phyloP scores from a whole-genome alignment of 2,329 filamentous ascomycete species.

The Paecilomyces niveus region DNA sequence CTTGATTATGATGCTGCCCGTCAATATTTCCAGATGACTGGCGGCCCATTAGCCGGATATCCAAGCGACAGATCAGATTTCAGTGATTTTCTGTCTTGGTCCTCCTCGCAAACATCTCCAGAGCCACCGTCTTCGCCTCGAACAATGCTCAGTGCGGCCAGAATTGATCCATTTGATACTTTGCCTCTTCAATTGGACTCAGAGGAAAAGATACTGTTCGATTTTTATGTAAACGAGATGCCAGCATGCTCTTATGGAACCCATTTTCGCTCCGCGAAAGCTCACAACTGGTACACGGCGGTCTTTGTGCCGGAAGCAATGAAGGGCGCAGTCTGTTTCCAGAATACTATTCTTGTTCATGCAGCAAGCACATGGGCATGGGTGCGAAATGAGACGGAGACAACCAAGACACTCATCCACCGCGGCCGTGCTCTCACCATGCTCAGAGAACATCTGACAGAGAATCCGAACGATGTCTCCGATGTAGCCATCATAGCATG shows the following conservation, averaged over 20 bases:
- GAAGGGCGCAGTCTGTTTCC: conserved; percentile 31
- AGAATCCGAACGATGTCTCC: conserved; percentile 25
- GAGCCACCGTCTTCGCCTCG: conserved; percentile 17
- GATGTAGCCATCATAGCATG: conserved; percentile 33
- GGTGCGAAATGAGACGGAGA: conserved; percentile 28
- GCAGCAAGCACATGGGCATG: conserved; percentile 32
- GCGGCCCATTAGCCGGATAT: conserved; percentile 6
- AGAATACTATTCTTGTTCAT: conserved; percentile 33
- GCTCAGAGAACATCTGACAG: conserved; percentile 25
- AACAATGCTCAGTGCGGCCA: conserved; percentile 28
- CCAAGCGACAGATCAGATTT: conserved; percentile 6
- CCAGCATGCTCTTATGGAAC: conserved; percentile 32
- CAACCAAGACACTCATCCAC: conserved; percentile 21
- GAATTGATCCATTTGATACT: conserved; percentile 31
- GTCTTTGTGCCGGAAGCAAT: conserved; percentile 35
- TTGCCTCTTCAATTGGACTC: conserved; percentile 24
- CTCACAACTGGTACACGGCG: conserved; percentile 32
- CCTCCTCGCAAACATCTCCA: conserved; percentile 11
- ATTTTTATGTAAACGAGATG: conserved; percentile 36
- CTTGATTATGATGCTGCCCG: not conserved
- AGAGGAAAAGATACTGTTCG: conserved; percentile 27
- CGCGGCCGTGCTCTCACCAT: conserved; percentile 25
- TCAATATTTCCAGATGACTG: not conserved
- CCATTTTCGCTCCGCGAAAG: conserved; percentile 24
- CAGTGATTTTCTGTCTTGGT: conserved; percentile 7